Conservation (phyloP, 2,329 filamentous ascomycete species). For the Acephala macrosclerotiorum region DNA sequence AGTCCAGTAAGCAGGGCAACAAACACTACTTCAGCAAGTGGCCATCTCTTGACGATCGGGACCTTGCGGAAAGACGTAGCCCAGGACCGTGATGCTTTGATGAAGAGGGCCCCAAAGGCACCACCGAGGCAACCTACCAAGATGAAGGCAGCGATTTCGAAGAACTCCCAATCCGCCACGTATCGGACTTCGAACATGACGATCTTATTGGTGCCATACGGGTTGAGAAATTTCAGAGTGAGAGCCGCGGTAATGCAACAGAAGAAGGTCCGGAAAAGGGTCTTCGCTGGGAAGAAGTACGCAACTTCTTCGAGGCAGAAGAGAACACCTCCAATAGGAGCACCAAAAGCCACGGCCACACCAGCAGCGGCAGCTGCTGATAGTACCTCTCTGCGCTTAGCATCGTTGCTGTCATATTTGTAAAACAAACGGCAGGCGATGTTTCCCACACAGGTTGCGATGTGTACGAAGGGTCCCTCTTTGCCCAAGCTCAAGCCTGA, state of each 20-base stretch:
- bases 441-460: constrained; percentile 93
- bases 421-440: constrained; percentile 92
- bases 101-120: constrained; percentile 87
- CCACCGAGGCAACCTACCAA: constrained; percentile 88
- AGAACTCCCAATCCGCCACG: constrained; percentile 88
- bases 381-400: constrained; percentile 90
- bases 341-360: constrained; percentile 93
- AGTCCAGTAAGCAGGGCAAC: constrained; percentile 87
- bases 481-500: constrained; percentile 95
- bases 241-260: constrained; percentile 94
- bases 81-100: constrained; percentile 93
- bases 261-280: constrained; percentile 96
- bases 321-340: constrained; percentile 86
- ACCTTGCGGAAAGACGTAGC: constrained; percentile 88
- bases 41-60: constrained; percentile 79
- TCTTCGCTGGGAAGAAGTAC: constrained; percentile 98
- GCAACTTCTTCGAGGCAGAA: constrained; percentile 95
- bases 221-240: constrained; percentile 93
- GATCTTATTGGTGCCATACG: constrained; percentile 95
- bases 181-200: constrained; percentile 97
- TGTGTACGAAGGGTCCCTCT: constrained; percentile 94
- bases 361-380: constrained; percentile 91
- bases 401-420: constrained; percentile 95
- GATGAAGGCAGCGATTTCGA: constrained; percentile 86
- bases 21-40: constrained; percentile 85